These are phyloP conservation scores for Harrya chromipes DNA, from an alignment of 768 basidiomycete genomes.

Conservation along the genomic window DNA sequence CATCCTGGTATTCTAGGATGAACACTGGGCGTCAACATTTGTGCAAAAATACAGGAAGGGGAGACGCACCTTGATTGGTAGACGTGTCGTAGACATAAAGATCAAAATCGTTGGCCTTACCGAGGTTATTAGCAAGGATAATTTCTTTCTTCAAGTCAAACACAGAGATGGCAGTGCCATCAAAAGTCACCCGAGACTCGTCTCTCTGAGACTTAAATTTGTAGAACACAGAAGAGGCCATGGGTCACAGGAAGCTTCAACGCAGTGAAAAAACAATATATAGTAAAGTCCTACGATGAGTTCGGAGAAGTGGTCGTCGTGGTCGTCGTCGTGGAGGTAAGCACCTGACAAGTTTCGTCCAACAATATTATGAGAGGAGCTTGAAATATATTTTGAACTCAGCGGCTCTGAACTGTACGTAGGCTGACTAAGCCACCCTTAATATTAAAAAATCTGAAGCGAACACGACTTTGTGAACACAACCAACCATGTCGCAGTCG, in stretches of 20 bases:
- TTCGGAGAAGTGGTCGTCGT: slow-evolving; percentile 10
- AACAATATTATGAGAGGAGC: slow-evolving; percentile 19
- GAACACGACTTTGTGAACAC: slow-evolving; percentile 6
- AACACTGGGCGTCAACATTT: not conserved
- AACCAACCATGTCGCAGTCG: slow-evolving; percentile 28
- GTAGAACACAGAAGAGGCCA: slow-evolving; percentile 97
- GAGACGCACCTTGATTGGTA: slow-evolving; percentile 77
- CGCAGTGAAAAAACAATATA: slow-evolving; percentile 19
- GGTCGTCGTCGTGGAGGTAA: slow-evolving; percentile 20
- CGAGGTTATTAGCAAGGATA: slow-evolving; percentile 92
- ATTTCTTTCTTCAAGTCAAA: slow-evolving; percentile 99
- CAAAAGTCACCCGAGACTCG: slow-evolving; percentile 95
- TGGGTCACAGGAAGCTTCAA: slow-evolving; percentile 28
- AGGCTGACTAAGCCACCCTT: slow-evolving; percentile 17
- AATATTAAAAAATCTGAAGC: slow-evolving; percentile 9
- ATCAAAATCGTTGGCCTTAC: slow-evolving; percentile 97
- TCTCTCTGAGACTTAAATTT: slow-evolving; percentile 94
- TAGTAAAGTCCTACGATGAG: slow-evolving; percentile 20
- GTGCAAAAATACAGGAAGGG: not conserved
- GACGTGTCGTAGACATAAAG: slow-evolving; percentile 80
- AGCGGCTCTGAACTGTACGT: not conserved
- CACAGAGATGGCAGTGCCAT: slow-evolving; percentile 97
- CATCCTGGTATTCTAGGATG: slow-evolving; percentile 81
- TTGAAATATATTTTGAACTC: slow-evolving; percentile 8
- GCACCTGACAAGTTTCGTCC: not conserved